Conservation (phyloP, 345 rosid genomes). For the Citrus sinensis region DNA sequence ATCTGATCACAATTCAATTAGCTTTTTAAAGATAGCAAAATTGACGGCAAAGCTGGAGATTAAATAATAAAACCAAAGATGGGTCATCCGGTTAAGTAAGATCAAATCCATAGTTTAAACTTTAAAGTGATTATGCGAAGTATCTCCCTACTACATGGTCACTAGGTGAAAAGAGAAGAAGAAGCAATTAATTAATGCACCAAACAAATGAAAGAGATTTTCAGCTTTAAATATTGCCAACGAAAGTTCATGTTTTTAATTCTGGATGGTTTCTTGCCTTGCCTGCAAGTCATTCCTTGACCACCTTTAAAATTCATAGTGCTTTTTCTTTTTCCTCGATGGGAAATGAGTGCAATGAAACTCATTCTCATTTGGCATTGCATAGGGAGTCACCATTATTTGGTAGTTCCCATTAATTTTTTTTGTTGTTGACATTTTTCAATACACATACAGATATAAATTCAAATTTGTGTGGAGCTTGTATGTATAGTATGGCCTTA, state of each 20-base stretch:
- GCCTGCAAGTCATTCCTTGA: slow-evolving; percentile 18
- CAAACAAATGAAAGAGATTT: background rate
- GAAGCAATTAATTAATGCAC: background rate
- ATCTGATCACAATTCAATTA: background rate
- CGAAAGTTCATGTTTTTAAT: background rate
- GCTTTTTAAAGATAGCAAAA: background rate
- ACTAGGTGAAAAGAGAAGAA: background rate
- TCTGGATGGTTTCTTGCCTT: slow-evolving; percentile 16
- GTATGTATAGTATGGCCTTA: no score
- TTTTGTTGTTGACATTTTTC: no score
- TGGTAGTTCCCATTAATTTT: background rate
- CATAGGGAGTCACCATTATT: background rate
- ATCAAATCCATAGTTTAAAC: background rate
- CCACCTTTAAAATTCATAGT: background rate
- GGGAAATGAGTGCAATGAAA: background rate
- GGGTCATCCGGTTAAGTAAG: background rate
- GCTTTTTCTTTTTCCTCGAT: background rate
- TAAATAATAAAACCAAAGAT: background rate
- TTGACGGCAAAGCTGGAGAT: background rate
- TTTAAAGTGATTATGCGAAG: background rate
- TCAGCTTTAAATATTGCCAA: background rate
- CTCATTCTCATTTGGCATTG: background rate
- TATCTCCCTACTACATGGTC: background rate
- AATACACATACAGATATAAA: no score
- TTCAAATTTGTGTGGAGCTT: no score